Evolutionary conservation across 2,329 filamentous ascomycete genomes (phyloP), one percentile per base, ranked within the genome.

Genomic region (Lojkania enalia): DNA sequence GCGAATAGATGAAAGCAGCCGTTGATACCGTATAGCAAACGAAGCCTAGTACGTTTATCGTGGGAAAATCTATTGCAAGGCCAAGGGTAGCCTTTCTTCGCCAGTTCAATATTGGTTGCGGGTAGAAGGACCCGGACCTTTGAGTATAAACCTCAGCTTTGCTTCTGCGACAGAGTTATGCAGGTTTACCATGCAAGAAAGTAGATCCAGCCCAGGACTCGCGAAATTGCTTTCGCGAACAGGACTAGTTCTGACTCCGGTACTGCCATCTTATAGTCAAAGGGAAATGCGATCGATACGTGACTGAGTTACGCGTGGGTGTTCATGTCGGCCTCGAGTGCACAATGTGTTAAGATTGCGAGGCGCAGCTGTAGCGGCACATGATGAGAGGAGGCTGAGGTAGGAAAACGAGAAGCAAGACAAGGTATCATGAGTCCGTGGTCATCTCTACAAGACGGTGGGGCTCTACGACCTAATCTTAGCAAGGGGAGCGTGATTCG

Each of bases 61-160:
- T 78, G 14, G 90, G 90, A 62, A 95, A 96, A 69, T 96, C 91
- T 54, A 95, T 85, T 0, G 90, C 88, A 3, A 92, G 85, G 30
- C 94, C 94, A 15, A 82, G 79, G 3, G 91, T 96, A 6, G 88
- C 87, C 45, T 82, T 82, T 42, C 90, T 85, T 20, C 76, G 77
- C 67, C 79, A 86, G 77, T 96, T 97, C 51, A 90, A 80, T 49
- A 95, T 72, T 5, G 87, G 83, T 67, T 97, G 94, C 1, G 92
- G 91, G 69, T 97, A 97, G 74, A 96, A 97, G 13, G 90, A 95
- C 13, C 85, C 73, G 11, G 88, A 92, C 92, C 92, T 67, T 44
- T 7, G 31, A 18, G 36, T 20, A 4, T 20, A 12, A n/a, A 15
- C 33, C 16, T 35, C 12, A 12, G 13, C 13, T 13, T 27, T 44